Conservation (phyloP, 129 eudicot species). For the Escallonia rubra region DNA sequence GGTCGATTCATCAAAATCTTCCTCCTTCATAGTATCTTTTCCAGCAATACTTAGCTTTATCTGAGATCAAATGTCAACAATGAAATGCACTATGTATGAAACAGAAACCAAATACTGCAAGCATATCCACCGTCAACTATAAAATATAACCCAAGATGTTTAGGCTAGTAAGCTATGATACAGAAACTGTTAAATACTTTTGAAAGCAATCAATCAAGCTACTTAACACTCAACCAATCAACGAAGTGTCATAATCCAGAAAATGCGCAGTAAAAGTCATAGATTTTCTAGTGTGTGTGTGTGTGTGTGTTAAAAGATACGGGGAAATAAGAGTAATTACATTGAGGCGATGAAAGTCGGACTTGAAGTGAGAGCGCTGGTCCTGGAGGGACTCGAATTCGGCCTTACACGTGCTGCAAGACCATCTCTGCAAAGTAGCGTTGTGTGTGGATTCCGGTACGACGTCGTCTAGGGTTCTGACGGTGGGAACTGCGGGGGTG, state of each 20-base stretch:
- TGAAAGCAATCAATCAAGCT: too few relatives aligned
- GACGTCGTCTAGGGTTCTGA: conserved; percentile 10
- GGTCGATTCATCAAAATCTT: conserved; percentile 76
- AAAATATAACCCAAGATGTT: not conserved
- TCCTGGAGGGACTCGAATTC: conserved; percentile 77
- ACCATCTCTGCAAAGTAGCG: conserved; percentile 48
- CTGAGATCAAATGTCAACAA: conserved; percentile 37
- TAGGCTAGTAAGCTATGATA: not conserved
- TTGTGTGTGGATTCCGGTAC: conserved; percentile 3
- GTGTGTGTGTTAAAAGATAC: too few relatives aligned
- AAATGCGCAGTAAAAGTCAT: too few relatives aligned
- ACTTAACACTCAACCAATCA: too few relatives aligned
- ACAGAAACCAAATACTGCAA: not conserved
- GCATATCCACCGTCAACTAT: not conserved
- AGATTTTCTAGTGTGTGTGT: too few relatives aligned
- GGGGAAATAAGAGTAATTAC: conserved; percentile 12
- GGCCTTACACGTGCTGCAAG: conserved; percentile 72
- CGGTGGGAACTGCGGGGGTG: conserved; percentile 2
- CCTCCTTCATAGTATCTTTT: conserved; percentile 70
- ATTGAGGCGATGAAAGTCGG: conserved; percentile 90
- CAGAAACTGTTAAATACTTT: not conserved
- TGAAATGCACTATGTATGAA: conserved; percentile 2
- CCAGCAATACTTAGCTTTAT: conserved; percentile 85
- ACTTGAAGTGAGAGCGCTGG: conserved; percentile 88
- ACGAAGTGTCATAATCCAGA: too few relatives aligned